Evolutionary conservation across 176 grass and related monocot genomes (phyloP), one percentile per base, ranked within the genome.

Genomic region (Oryza meridionalis): DNA sequence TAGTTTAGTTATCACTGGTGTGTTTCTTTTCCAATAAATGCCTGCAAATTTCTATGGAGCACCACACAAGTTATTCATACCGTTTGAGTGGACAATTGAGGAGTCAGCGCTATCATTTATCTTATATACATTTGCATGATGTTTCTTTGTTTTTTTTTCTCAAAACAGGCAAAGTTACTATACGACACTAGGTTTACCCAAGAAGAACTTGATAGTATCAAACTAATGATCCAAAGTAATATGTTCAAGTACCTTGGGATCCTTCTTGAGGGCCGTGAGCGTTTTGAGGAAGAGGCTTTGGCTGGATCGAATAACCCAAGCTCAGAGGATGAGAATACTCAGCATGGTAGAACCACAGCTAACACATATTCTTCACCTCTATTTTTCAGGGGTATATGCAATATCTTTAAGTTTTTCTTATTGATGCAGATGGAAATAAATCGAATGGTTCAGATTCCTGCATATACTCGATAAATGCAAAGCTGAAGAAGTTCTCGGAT

Each of bases 171-270:
- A 8, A 98, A 95, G 73, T 83, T 94, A 69, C 77, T 98, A 59
- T 98, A 95, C 26, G 91, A 89, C 66, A 90, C 77, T 78, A 93
- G 82, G 37, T 98, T 98, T 74, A 89, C 87, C 29, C 77, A 67
- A 68, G 93, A 98, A 85, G 96, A 98, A 81, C 93, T 92, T 55
- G 93, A 95, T 55, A 75, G 49, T 81, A 92, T 93, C 53, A 98
- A 98, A 91, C 31, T 98, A 25, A 98, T 98, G 96, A 94, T 98
- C 75, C 96, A 98, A 83, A 98, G 96, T 65, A 98, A 92, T 80
- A 90, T 98, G 90, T 98, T 95, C 62, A 98, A 98, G 74, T 95
- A 98, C 81, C 93, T 98, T 6, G 94, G 96, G 59, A 87, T 90
- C 90, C 88, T 98, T 81, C 88, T 98, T 3, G 96, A 98, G 76